Base-by-base conservation (phyloP, 768 basidiomycete genomes). In the Calocybe gangraenosa region DNA sequence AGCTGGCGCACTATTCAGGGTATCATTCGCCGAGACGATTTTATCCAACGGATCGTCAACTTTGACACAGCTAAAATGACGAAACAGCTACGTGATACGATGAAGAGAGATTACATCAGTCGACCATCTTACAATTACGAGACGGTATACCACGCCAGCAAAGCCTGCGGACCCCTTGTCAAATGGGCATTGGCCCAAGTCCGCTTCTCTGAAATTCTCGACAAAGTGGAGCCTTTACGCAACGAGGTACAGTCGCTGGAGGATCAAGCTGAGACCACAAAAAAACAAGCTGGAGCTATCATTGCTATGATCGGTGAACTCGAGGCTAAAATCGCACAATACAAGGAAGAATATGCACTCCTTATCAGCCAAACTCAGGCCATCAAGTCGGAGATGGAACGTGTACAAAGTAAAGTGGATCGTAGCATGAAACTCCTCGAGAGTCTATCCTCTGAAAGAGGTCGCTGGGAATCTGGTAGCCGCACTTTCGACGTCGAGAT, bases 141-240 rank as follows among this genome's bases (percentile, higher is more conserved):
- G 63, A 87, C 77, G 3, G 93, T 98, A 31, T 87, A 98, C 58
- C 84, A 88, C 44, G 96, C 96, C 19, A 93, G 90, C 65, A 90
- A 85, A 70, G 96, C 96, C 21, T 98, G 95, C 60, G 96, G 96
- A 20, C 96, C 96, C 8, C 82, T 99, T 39, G 94, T 95, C 52
- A 96, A 97, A 66, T 97, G 96, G 96, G 95, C 83, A 8, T 77
- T 98, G 46, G 96, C 96, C 1, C 96, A 99, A 70, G 92, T 97
- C 39, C 81, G 82, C 22, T 99, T 92, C 73, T 97, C 96, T 9
- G 92, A 94, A 64, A 99, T 99, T 57, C 70, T 99, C 33, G 94
- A 99, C 71, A 90, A 84, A 65, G 92, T 98, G 14, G 96, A 96
- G 53, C 96, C 96, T 9, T 74, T 98, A 14, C 89, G 94, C 9